These are phyloP conservation scores for Circinella minor DNA, from an alignment of 371 early-diverging fungal species.

Conservation along the genomic window DNA sequence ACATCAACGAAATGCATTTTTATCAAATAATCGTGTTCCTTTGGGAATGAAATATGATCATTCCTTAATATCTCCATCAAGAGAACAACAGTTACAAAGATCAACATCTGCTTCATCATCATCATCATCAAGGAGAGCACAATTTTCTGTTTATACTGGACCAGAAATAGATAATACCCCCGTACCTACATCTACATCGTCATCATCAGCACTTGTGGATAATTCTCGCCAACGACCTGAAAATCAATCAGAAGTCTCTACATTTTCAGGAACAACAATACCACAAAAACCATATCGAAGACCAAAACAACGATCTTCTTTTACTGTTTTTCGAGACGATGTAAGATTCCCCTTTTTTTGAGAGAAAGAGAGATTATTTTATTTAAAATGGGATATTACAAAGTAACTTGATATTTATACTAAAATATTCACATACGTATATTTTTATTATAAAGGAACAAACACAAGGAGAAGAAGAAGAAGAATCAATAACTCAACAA, in stretches of 20 bases:
- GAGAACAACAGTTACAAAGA: too few species aligned
- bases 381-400: too few species aligned
- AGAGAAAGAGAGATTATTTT: too few species aligned
- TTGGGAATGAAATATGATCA: conserved; percentile 33
- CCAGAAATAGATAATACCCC: conserved; percentile 14
- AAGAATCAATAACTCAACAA: too few species aligned
- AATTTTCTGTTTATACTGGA: conserved; percentile 19
- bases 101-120: not conserved
- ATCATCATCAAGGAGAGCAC: conserved; percentile 5
- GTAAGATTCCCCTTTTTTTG: conserved; percentile 2
- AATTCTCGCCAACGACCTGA: conserved; percentile 48
- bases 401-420: too few species aligned
- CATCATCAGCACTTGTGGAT: conserved; percentile 34
- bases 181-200: conserved; percentile 13
- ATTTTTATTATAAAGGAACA: too few species aligned
- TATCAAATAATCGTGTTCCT: conserved; percentile 24
- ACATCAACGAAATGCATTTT: conserved; percentile 3
- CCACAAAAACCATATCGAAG: conserved; percentile 36
- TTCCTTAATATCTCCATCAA: not conserved
- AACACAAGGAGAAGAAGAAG: too few species aligned
- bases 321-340: conserved; percentile 33
- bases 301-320: not conserved
- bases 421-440: too few species aligned
- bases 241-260: conserved; percentile 46
- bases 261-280: conserved; percentile 57